These are phyloP conservation scores for Phylloporus scabripes DNA, from an alignment of 768 basidiomycete species.

Conservation along the genomic window DNA sequence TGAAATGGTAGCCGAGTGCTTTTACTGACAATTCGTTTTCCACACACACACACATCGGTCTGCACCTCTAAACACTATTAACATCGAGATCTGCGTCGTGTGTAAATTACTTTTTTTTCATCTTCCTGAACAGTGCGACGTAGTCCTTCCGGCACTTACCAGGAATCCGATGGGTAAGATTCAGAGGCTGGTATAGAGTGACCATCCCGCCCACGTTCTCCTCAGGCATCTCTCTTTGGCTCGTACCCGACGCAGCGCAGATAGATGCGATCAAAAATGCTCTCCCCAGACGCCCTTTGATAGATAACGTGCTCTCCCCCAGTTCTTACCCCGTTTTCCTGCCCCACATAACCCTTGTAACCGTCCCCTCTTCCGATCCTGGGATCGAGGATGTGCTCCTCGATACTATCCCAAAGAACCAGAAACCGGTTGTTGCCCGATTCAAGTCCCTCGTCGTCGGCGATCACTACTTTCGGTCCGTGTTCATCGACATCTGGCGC, in stretches of 20 bases:
- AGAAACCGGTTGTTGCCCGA: slow-evolving; percentile 34
- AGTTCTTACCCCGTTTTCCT: slow-evolving; percentile 55
- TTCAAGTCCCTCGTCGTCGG: slow-evolving; percentile 56
- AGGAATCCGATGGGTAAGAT: slow-evolving; percentile 19
- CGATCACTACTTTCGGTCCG: slow-evolving; percentile 64
- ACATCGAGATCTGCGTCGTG: not conserved
- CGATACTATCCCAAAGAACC: slow-evolving; percentile 34
- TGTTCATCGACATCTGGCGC: slow-evolving; percentile 49
- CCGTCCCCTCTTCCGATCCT: slow-evolving; percentile 29
- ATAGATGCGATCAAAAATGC: slow-evolving; percentile 39
- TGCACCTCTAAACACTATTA: not conserved
- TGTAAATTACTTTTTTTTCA: slow-evolving; percentile 4
- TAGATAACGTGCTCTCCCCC: slow-evolving; percentile 15
- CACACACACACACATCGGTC: not conserved
- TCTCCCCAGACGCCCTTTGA: slow-evolving; percentile 39
- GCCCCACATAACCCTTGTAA: slow-evolving; percentile 67
- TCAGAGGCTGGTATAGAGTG: not conserved
- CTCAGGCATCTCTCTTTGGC: slow-evolving; percentile 62
- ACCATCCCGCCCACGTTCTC: not conserved
- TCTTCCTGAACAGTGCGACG: not conserved
- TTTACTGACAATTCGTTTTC: not conserved
- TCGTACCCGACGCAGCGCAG: slow-evolving; percentile 51
- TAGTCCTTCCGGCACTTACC: no score
- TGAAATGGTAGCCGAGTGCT: not conserved
- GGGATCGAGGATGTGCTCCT: slow-evolving; percentile 26